Conservation (phyloP, 2,329 filamentous ascomycete species). For the Remersonia thermophila region DNA sequence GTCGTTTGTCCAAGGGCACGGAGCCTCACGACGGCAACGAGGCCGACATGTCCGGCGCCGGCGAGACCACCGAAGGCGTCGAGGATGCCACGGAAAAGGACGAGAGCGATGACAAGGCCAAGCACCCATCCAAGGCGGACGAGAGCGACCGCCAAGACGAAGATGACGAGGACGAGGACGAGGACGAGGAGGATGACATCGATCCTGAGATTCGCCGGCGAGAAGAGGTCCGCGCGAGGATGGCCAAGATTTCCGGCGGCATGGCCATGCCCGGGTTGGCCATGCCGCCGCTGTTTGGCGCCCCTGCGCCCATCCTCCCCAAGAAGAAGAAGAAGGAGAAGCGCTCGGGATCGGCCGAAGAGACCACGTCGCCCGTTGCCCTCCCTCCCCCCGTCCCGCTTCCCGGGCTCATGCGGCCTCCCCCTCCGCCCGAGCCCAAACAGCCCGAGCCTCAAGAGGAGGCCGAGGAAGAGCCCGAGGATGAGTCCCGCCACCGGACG, state of each 20-base stretch:
- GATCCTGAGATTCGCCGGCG: conserved; percentile 78
- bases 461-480: conserved; percentile 22
- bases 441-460: conserved; percentile 19
- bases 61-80: conserved; percentile 49
- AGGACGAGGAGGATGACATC: conserved; percentile 72
- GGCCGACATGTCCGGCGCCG: conserved; percentile 51
- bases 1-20: conserved; percentile 38
- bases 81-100: conserved; percentile 56
- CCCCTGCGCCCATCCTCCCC: conserved; percentile 49
- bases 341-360: conserved; percentile 33
- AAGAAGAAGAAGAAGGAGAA: conserved; percentile 44
- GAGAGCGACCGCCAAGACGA: conserved; percentile 27
- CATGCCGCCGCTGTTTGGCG: conserved; percentile 17
- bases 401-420: conserved; percentile 55
- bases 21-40: conserved; percentile 49
- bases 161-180: conserved; percentile 46
- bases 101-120: conserved; percentile 53
- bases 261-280: conserved; percentile 96
- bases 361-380: conserved; percentile 30
- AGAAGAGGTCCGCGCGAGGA: conserved; percentile 81
- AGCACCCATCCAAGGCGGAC: conserved; percentile 28
- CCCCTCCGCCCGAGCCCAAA: conserved; percentile 26
- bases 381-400: conserved; percentile 48
- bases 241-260: conserved; percentile 97
- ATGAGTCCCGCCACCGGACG: conserved; percentile 22